Evolutionary conservation across 192 early-diverging fungal species (phyloP), one percentile per base, ranked within the genome.

Genomic region (Powellomyces hirtus): DNA sequence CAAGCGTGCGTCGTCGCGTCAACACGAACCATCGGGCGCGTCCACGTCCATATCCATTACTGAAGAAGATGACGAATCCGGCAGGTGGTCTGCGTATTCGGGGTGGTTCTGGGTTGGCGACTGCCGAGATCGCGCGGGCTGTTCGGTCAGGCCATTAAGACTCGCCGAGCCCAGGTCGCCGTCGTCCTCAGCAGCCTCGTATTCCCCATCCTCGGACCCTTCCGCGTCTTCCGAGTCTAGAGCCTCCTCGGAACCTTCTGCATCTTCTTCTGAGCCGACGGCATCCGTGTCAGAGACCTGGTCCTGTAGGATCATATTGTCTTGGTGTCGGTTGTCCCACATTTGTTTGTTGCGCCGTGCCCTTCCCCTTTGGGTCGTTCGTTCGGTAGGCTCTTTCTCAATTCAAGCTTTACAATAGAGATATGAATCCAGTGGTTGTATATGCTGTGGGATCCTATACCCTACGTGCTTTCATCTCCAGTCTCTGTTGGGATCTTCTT

Each of bases 141-240:
- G 8, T 18, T 8, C 18, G 10, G 40, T 42, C 40, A 42, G 18
- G 18, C 10, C 18, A 8, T 42, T 42, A 8, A 42, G 40, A 42
- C 40, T 42, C 40, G 10, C 40, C 40, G 40, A 18, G 40, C 18
- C 40, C 18, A 13, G 40, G 18, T 42, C 40, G 40, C 8, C n/a
- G n/a, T n/a, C n/a, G n/a, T n/a, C n/a, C n/a, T 18, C 13, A 8
- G 11, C 56, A 1, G 26, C 56, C 0, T 69, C 67, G 20, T 59
- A 35, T n/a, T 61, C 67, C 10, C 35, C 67, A 49, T 60, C 67
- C 24, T 59, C 67, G 31, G 58, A 69, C 6, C 67, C 67, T 46
- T 69, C 67, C 16, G 67, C 67, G 49, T 69, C 67, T 6, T 69
- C 67, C 5, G 67, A 69, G 22, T 44, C 67, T 13, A 16, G 44